Evolutionary conservation across 192 early-diverging fungal genomes (phyloP).

Genomic region (Geranomyces michiganensis): DNA sequence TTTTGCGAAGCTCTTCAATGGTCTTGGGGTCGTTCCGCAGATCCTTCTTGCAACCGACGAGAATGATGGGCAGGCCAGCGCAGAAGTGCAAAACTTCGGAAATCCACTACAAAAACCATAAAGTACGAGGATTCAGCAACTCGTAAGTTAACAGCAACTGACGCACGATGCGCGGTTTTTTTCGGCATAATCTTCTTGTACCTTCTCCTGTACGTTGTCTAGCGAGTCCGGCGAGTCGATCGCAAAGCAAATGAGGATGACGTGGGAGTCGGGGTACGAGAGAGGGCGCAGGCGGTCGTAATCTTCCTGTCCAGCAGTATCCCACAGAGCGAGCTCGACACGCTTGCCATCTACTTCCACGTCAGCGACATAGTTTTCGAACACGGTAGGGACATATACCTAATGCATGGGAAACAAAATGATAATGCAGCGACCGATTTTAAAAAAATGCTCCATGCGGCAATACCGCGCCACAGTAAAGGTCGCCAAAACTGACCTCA

Average conservation of each 20-base stretch:
- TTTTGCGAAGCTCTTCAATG: conserved; percentile 76
- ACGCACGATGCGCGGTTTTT: too few relatives aligned
- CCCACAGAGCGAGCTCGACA: conserved; percentile 92
- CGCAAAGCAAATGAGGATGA: conserved; percentile 92
- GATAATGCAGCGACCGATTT: too few relatives aligned
- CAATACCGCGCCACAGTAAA: too few relatives aligned
- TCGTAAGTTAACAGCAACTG: too few relatives aligned
- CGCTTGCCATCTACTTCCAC: conserved; percentile 82
- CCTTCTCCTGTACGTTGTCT: conserved; percentile 77
- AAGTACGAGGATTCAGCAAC: too few relatives aligned
- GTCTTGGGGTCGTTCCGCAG: conserved; percentile 78
- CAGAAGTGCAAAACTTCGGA: conserved; percentile 88
- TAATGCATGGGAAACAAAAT: too few relatives aligned
- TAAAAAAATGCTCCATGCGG: too few relatives aligned
- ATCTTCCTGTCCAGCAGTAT: conserved; percentile 97
- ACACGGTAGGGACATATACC: conserved; percentile 64
- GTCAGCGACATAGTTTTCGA: conserved; percentile 92
- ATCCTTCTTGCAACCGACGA: conserved; percentile 90
- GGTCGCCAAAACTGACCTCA: conserved; percentile 35
- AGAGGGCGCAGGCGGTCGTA: conserved; percentile 92
- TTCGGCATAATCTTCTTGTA: conserved; percentile 17
- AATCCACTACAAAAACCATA: conserved; percentile 70
- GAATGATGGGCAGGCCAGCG: conserved; percentile 77
- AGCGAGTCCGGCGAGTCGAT: conserved; percentile 79
- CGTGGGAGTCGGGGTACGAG: conserved; percentile 90